Conservation (phyloP, 139 green algal species). For the Ulvella scutata region DNA sequence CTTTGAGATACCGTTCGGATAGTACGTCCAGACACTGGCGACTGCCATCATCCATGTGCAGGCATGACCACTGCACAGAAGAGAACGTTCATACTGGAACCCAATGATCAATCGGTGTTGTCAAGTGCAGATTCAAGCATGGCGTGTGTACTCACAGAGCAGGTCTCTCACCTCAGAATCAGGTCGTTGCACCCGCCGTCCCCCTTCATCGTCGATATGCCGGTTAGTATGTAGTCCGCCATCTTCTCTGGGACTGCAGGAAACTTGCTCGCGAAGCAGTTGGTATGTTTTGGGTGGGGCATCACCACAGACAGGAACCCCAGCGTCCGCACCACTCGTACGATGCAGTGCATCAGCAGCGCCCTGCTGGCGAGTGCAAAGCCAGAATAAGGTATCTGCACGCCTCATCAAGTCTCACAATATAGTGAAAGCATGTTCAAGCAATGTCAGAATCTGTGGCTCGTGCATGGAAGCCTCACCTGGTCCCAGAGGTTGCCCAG, state of each 20-base stretch:
- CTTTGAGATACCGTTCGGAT: not conserved
- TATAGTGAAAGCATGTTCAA: no score
- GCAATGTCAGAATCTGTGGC: no score
- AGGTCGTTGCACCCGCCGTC: not conserved
- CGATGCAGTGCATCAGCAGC: not conserved
- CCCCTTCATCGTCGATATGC: not conserved
- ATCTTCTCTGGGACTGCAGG: not conserved
- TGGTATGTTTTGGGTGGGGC: not conserved
- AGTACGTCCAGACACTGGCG: not conserved
- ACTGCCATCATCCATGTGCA: slow-evolving; percentile 1
- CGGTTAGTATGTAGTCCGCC: not conserved
- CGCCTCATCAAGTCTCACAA: not conserved
- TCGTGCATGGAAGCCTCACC: not conserved
- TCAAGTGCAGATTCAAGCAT: no score
- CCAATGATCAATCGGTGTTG: no score
- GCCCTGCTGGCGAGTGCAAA: not conserved
- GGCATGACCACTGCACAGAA: not conserved
- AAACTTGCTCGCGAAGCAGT: not conserved
- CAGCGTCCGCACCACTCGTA: not conserved
- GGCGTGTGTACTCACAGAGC: not conserved
- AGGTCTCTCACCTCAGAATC: not conserved
- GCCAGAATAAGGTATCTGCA: not conserved
- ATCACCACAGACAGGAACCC: not conserved
- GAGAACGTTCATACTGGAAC: no score
- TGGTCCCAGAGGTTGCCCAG: no score